phyloP scores from a whole-genome alignment of 225 moss, liverwort and hornwort species.

The Sphagnum contortum region DNA sequence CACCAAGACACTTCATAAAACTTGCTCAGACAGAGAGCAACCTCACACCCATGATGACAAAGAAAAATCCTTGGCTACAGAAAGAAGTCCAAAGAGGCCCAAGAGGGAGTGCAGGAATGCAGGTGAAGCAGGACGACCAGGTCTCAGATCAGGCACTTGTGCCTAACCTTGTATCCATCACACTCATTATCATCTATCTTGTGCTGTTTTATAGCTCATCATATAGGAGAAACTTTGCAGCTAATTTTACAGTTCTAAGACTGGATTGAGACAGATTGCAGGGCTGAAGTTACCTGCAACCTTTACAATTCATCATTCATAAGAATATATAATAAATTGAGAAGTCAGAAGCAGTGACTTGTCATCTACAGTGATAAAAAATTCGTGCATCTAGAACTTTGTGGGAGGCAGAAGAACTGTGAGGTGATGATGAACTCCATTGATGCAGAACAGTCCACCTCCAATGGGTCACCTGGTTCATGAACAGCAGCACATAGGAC shows the following conservation, averaged over 20 bases:
- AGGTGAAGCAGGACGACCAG: constrained; percentile 21
- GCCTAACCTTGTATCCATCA: neutral
- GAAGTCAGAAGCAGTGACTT: neutral
- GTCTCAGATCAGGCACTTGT: constrained; percentile 26
- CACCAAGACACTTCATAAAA: neutral
- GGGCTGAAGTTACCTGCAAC: too few species aligned
- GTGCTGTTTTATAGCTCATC: too few species aligned
- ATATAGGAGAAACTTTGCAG: constrained; percentile 1
- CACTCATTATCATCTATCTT: too few species aligned
- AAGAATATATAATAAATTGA: neutral
- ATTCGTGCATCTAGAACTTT: too few species aligned
- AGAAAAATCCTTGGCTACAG: constrained; percentile 10
- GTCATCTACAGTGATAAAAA: neutral
- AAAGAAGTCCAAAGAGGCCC: constrained; percentile 51
- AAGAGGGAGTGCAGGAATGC: constrained; percentile 35
- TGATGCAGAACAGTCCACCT: too few species aligned
- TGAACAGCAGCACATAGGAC: too few species aligned
- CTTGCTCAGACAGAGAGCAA: constrained; percentile 4
- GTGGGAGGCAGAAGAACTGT: too few species aligned
- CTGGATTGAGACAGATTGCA: too few species aligned
- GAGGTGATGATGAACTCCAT: too few species aligned
- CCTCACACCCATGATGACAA: constrained; percentile 10
- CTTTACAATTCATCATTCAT: neutral
- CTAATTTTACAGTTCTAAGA: neutral
- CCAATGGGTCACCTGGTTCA: too few species aligned